These are phyloP conservation scores for Neofusicoccum laricinum DNA, from an alignment of 2,329 filamentous ascomycete genomes.

Conservation along the genomic window DNA sequence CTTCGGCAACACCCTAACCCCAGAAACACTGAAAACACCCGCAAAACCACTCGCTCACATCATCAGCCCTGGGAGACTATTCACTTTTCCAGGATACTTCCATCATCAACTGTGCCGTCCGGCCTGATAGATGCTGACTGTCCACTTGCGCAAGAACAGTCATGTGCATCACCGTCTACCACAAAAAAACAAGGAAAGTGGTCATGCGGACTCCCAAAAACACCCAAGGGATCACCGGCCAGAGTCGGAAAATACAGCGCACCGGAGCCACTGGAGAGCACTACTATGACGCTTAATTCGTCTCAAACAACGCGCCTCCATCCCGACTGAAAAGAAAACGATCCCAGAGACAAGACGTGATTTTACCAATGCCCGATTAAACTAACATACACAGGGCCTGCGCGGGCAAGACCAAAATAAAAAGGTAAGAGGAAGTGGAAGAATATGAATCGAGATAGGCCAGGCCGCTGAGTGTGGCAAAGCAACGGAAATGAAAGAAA, in stretches of 20 bases:
- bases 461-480: too few species aligned
- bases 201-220: not conserved
- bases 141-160: too few species aligned
- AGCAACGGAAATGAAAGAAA: not conserved
- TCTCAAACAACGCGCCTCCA: not conserved
- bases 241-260: not conserved
- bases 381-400: conserved; percentile 1
- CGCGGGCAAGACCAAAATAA: not conserved
- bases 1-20: not conserved
- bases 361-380: conserved; percentile 13
- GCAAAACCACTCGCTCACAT: not conserved
- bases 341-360: not conserved
- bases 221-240: not conserved
- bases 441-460: too few species aligned
- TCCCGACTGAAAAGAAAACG: not conserved
- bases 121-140: too few species aligned
- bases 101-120: too few species aligned
- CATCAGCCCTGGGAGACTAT: not conserved
- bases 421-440: not conserved
- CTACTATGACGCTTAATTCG: not conserved
- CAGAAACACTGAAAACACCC: not conserved
- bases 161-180: too few species aligned
- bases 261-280: not conserved
- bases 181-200: not conserved
- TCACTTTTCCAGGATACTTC: not conserved